phyloP scores from a whole-genome alignment of 1,284 basidiomycete genomes.

The Tilletia indica region DNA sequence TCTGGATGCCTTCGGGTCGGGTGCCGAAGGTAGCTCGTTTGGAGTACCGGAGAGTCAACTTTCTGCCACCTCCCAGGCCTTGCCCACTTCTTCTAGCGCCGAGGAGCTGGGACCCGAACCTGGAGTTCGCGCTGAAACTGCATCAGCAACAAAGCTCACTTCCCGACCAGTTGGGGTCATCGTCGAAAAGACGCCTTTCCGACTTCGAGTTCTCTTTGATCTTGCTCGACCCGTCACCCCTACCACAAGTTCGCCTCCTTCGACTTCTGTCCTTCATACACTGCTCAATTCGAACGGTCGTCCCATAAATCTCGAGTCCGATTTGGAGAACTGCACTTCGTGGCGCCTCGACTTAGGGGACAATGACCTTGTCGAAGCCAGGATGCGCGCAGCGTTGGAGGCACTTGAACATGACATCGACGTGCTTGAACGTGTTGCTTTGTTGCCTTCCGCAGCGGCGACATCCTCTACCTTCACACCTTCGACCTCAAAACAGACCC shows the following conservation, averaged over 20 bases:
- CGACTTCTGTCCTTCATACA: neutral
- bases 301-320: slow-evolving; percentile 34
- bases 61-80: neutral
- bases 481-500: too few species aligned
- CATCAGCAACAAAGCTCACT: neutral
- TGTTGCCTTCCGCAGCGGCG: neutral
- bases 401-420: slow-evolving; percentile 66
- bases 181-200: slow-evolving; percentile 2
- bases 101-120: too few species aligned
- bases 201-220: neutral
- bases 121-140: neutral
- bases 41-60: neutral
- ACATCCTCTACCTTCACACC: too few species aligned
- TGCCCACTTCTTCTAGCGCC: neutral
- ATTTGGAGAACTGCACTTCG: slow-evolving; percentile 40
- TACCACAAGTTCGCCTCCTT: neutral
- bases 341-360: slow-evolving; percentile 69
- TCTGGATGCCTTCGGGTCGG: slow-evolving; percentile 4
- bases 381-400: slow-evolving; percentile 70
- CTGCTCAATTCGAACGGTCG: slow-evolving; percentile 19
- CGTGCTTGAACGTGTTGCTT: slow-evolving; percentile 45
- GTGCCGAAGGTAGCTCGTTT: neutral
- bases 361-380: slow-evolving; percentile 68
- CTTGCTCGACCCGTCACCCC: neutral
- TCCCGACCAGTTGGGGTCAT: slow-evolving; percentile 9